Evolutionary conservation across 2,329 filamentous ascomycete species (phyloP), one percentile per base, ranked within the genome.

Genomic region (Tolypocladium pustulatum): DNA sequence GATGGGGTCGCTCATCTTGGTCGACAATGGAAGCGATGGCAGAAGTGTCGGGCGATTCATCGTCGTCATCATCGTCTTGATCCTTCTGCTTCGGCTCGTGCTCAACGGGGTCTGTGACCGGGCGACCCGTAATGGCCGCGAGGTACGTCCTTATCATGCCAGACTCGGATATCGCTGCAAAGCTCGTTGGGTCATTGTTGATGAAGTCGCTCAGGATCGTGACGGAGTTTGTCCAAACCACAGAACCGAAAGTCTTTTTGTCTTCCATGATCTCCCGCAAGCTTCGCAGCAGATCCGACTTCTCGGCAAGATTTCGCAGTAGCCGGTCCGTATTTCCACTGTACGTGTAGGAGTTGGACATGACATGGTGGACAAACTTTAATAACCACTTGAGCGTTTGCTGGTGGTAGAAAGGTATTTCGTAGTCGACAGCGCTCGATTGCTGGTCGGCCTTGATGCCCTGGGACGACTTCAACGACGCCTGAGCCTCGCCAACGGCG

Each of bases 181-280:
- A 99, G 72, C 94, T 99, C 0, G 94, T 99, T 0, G 94, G 94
- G 68, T 99, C 94, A 69, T 97, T 97, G 74, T 99, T 95, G 66
- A 99, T 96, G 72, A 99, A 99, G 66, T 91, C 93, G 68, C 90
- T 94, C 56, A 99, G 78, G 59, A 97, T 93, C 58, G 88, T 92
- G 61, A 96, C 90, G 8, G 91, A 89, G 70, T 92, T 92, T 55
- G 91, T 96, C 94, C 94, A 99, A 6, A 97, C 91, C 60, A 94
- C 88, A 2, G 93, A 94, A 15, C 94, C 94, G 69, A 92, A 99
- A 41, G 86, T 79, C 57, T 79, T 79, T 41, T 89, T 87, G 66
- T 96, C 88, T 62, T 88, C 85, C 62, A 97, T 88, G 53, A 99
- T 90, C 41, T 86, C 81, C 57, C 90, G 86, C 56, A 99, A 80